A percentile compares a stretch with the other conserved stretches of the same genome.
Evolutionary conservation across 805 yeast species (phyloP).

Genomic region (Kluyveromyces dobzhanskii): DNA sequence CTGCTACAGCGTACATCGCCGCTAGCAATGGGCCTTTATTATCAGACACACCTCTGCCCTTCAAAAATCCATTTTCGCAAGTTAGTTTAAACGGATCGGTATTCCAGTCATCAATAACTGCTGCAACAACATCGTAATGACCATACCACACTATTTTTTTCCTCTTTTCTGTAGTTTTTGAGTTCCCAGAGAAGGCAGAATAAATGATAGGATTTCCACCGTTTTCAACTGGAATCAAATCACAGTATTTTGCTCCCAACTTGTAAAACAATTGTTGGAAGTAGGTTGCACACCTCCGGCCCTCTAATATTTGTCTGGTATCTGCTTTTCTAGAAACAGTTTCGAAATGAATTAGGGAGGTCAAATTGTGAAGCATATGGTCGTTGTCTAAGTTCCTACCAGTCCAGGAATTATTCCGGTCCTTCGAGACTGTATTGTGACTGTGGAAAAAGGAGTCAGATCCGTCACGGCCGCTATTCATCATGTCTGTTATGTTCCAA

Average conservation of each 20-base stretch:
- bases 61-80: constrained; percentile 74
- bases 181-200: constrained; percentile 54
- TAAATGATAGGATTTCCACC: constrained; percentile 77
- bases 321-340: constrained; percentile 73
- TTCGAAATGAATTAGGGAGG: constrained; percentile 54
- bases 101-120: constrained; percentile 56
- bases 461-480: not conserved
- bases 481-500: constrained; percentile 48
- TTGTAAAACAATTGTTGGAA: constrained; percentile 51
- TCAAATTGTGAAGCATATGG: constrained; percentile 52
- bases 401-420: constrained; percentile 7
- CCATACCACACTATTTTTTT: constrained; percentile 80
- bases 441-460: constrained; percentile 3
- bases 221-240: constrained; percentile 60
- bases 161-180: constrained; percentile 7
- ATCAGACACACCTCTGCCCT: constrained; percentile 90
- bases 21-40: constrained; percentile 92
- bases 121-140: constrained; percentile 91
- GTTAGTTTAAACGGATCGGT: constrained; percentile 72
- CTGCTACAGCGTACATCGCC: constrained; percentile 79
- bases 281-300: constrained; percentile 79
- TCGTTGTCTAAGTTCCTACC: constrained; percentile 39
- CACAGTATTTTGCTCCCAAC: constrained; percentile 62
- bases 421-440: constrained; percentile 3
- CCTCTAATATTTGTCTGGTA: constrained; percentile 49